Conservation (phyloP, 352 stramenopile genomes). For the Pythium rhizo-oryzae region DNA sequence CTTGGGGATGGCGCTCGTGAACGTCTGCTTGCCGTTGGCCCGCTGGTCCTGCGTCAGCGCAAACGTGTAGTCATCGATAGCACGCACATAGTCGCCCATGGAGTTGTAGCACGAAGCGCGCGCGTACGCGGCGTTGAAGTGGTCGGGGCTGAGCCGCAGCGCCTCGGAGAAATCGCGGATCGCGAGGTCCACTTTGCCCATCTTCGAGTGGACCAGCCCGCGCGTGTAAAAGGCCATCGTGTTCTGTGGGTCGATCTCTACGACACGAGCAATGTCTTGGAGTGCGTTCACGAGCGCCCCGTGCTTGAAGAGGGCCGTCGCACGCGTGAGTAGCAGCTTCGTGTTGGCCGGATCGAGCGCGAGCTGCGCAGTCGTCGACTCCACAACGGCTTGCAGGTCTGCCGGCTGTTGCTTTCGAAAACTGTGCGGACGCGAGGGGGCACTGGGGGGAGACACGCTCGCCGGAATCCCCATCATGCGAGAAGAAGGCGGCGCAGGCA, state of each 20-base stretch:
- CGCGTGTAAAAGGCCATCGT: constrained; percentile 69
- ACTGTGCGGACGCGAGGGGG: background rate
- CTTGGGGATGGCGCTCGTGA: constrained; percentile 44
- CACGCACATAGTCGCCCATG: constrained; percentile 79
- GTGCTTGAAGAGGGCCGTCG: constrained; percentile 82
- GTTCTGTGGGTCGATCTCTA: constrained; percentile 50
- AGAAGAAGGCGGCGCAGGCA: background rate
- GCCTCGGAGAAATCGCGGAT: constrained; percentile 81
- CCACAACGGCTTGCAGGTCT: constrained; percentile 78
- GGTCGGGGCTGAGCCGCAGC: constrained; percentile 79
- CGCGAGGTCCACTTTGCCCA: constrained; percentile 69
- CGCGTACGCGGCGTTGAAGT: constrained; percentile 89
- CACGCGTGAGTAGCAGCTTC: constrained; percentile 76
- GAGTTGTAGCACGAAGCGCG: constrained; percentile 87
- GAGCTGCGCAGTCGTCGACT: constrained; percentile 71
- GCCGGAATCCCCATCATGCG: background rate
- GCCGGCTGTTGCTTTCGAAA: constrained; percentile 67
- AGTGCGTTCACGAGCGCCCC: constrained; percentile 52
- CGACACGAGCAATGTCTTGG: constrained; percentile 53
- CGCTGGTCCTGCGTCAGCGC: constrained; percentile 82
- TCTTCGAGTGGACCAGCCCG: constrained; percentile 68
- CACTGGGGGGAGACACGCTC: background rate
- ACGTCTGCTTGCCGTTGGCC: constrained; percentile 27
- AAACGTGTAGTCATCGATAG: constrained; percentile 92
- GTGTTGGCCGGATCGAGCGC: constrained; percentile 54